Percentiles rank a stretch among this genome's conserved stretches.
These are phyloP conservation scores for Phanerodontia chrysosporium DNA, from an alignment of 768 basidiomycete species.

Conservation along the genomic window DNA sequence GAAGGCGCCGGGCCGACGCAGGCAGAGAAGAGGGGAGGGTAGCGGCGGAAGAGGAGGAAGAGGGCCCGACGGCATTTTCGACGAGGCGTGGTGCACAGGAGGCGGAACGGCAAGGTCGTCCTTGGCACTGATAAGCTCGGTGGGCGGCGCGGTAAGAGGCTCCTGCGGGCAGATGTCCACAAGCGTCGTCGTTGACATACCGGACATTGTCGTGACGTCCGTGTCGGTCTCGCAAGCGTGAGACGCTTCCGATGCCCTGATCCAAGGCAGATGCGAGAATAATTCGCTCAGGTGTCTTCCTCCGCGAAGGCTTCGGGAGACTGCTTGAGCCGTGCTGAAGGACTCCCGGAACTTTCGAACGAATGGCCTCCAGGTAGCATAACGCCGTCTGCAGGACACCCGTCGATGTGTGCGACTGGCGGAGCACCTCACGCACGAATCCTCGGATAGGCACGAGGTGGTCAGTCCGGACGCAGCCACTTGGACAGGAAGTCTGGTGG, in stretches of 20 bases:
- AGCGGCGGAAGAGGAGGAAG: slow-evolving; percentile 33
- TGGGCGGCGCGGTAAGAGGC: slow-evolving; percentile 9
- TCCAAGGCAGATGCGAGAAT: slow-evolving; percentile 4
- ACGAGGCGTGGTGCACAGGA: not conserved
- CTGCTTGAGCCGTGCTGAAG: slow-evolving; percentile 37
- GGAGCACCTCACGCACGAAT: slow-evolving; percentile 86
- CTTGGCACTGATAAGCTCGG: slow-evolving; percentile 1
- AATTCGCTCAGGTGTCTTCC: slow-evolving; percentile 1
- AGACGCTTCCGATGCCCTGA: not conserved
- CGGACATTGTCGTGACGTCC: not conserved
- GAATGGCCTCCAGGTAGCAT: slow-evolving; percentile 85
- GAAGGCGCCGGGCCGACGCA: slow-evolving; percentile 85
- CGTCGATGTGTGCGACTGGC: slow-evolving; percentile 81
- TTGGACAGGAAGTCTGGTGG: slow-evolving; percentile 11
- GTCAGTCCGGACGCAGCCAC: slow-evolving; percentile 19
- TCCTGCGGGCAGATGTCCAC: not conserved
- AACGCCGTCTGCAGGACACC: slow-evolving; percentile 82
- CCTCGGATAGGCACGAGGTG: slow-evolving; percentile 58
- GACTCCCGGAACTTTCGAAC: slow-evolving; percentile 63
- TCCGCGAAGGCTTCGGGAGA: slow-evolving; percentile 35
- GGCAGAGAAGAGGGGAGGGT: slow-evolving; percentile 81
- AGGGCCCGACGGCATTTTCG: slow-evolving; percentile 10
- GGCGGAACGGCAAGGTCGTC: not conserved
- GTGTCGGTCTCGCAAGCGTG: not conserved
- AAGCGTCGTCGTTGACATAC: not conserved